Evolutionary conservation across 257 asterid species (phyloP).

Genomic region (Primulina tabacum): DNA sequence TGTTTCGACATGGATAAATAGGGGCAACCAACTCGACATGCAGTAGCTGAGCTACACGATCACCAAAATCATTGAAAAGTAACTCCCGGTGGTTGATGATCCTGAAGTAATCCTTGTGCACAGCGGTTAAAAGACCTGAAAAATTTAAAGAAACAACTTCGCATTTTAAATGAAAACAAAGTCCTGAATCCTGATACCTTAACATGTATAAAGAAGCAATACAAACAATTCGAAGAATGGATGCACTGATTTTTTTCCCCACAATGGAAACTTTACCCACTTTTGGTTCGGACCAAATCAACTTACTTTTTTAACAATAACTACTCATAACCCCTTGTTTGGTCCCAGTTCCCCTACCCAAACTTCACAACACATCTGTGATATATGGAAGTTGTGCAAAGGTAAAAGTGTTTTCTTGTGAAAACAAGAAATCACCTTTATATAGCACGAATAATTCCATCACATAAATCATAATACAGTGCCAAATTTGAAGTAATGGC

Average conservation of each 20-base stretch:
- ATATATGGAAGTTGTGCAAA: conserved; percentile 13
- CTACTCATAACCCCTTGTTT: conserved; percentile 2
- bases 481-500: background rate
- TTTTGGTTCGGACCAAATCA: background rate
- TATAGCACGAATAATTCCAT: background rate
- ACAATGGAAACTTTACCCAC: background rate
- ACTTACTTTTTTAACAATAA: no score
- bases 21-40: conserved; percentile 77
- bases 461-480: background rate
- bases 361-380: conserved; percentile 20
- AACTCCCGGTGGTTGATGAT: conserved; percentile 73
- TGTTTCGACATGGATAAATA: conserved; percentile 43
- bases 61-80: conserved; percentile 98
- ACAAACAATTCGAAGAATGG: no score
- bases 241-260: no score
- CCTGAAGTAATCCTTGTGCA: conserved; percentile 80
- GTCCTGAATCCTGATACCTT: background rate
- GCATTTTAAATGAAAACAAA: no score
- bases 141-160: conserved; percentile 14
- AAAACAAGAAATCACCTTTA: background rate
- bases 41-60: conserved; percentile 94
- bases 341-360: conserved; percentile 20
- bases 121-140: conserved; percentile 86
- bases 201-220: background rate
- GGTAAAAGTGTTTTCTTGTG: conserved; percentile 4